Percentiles rank a stretch among this genome's conserved stretches.
phyloP scores from a whole-genome alignment of 1,284 basidiomycete species.

The Fomitopsis palustris region DNA sequence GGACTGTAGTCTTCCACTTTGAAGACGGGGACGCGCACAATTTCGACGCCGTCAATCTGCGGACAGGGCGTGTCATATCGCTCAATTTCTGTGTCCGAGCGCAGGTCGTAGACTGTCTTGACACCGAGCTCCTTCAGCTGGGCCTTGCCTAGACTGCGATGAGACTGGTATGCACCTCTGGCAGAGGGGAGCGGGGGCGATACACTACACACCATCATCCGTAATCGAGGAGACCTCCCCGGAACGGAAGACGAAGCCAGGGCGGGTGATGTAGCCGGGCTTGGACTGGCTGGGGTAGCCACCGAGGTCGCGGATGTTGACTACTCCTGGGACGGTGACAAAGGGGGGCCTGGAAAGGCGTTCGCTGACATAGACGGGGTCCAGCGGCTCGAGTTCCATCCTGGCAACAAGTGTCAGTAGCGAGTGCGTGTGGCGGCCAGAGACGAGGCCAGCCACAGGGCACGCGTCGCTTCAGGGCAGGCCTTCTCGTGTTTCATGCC shows the following conservation, averaged over 20 bases:
- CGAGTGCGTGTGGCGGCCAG: too few relatives aligned
- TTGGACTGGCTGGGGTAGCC: conserved; percentile 44
- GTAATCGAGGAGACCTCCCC: conserved; percentile 69
- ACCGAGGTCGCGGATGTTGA: conserved; percentile 71
- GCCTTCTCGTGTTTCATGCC: conserved; percentile 39
- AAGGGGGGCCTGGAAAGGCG: conserved; percentile 66
- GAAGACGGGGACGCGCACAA: conserved; percentile 65
- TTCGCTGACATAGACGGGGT: conserved; percentile 58
- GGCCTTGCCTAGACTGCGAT: conserved; percentile 42
- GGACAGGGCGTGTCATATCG: conserved; percentile 68
- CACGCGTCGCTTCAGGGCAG: conserved; percentile 37
- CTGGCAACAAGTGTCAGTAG: neutral
- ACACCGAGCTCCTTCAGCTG: conserved; percentile 60
- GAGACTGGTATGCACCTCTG: conserved; percentile 1
- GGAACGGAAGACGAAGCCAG: conserved; percentile 55
- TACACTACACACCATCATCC: conserved; percentile 46
- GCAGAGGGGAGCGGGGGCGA: neutral
- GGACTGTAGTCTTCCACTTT: conserved; percentile 74
- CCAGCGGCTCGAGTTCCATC: conserved; percentile 53
- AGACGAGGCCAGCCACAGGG: too few relatives aligned
- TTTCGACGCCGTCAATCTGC: conserved; percentile 53
- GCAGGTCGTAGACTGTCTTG: conserved; percentile 64
- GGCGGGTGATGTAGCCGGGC: conserved; percentile 49
- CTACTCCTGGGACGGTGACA: conserved; percentile 61
- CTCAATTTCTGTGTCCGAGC: conserved; percentile 72